Percentiles rank a stretch among this genome's conserved stretches.
Conservation (phyloP, 768 basidiomycete genomes). For the Tulasnella sp. region DNA sequence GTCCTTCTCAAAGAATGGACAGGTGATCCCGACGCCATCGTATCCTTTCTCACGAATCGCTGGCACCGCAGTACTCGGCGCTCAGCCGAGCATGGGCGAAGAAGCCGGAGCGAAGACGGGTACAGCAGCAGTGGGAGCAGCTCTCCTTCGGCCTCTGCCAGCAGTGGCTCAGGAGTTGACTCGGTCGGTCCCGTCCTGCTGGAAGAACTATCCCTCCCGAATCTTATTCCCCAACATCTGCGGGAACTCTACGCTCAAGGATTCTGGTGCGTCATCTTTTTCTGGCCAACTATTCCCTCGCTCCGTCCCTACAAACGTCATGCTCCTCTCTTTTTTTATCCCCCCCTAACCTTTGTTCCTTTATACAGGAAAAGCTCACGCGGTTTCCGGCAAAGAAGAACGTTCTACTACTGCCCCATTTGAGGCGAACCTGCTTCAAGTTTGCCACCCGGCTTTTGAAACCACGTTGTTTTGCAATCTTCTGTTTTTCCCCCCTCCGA, state of each 20-base stretch:
- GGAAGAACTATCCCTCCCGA: not conserved
- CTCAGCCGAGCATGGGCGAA: not conserved
- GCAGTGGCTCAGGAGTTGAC: not conserved
- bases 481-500: no score
- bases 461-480: not conserved
- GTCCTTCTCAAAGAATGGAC: not conserved
- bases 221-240: not conserved
- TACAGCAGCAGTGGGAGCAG: not conserved
- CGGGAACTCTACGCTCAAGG: not conserved
- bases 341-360: not conserved
- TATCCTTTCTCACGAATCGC: not conserved
- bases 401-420: not conserved
- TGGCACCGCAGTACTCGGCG: not conserved
- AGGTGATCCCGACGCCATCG: not conserved
- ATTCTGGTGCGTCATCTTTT: not conserved
- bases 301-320: not conserved
- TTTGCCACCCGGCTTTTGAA: not conserved
- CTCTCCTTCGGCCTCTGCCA: not conserved
- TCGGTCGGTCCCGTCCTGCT: not conserved
- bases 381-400: not conserved
- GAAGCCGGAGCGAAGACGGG: not conserved
- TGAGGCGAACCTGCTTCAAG: not conserved
- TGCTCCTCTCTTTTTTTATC: not conserved
- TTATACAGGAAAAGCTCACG: not conserved
- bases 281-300: not conserved